phyloP scores from a whole-genome alignment of 2,329 filamentous ascomycete genomes.

The Zasmidium citrigriseum region DNA sequence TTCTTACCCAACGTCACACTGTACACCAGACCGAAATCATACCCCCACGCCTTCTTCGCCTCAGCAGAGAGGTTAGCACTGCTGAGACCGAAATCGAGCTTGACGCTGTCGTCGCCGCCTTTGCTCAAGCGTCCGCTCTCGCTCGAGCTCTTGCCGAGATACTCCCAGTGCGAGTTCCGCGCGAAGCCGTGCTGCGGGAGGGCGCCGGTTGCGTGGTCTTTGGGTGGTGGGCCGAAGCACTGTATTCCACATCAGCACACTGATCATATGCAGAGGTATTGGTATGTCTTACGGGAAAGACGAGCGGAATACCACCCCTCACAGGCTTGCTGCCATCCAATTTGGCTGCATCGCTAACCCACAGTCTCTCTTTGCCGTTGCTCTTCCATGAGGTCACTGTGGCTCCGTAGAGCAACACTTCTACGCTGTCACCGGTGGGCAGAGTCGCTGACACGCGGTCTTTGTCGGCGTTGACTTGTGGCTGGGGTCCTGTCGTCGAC shows the following conservation, averaged over 20 bases:
- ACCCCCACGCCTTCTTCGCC: slow-evolving; percentile 74
- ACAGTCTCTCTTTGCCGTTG: slow-evolving; percentile 51
- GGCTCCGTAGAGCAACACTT: slow-evolving; percentile 85
- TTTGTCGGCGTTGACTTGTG: slow-evolving; percentile 73
- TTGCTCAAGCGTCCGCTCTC: slow-evolving; percentile 52
- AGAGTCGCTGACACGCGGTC: slow-evolving; percentile 75
- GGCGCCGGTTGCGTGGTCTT: slow-evolving; percentile 72
- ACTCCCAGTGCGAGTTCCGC: slow-evolving; percentile 87
- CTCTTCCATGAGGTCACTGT: slow-evolving; percentile 94
- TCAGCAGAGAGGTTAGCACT: slow-evolving; percentile 69
- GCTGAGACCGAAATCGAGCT: slow-evolving; percentile 93
- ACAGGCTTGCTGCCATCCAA: slow-evolving; percentile 89
- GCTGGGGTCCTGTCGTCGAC: slow-evolving; percentile 65
- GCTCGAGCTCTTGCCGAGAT: slow-evolving; percentile 81
- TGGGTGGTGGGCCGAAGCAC: slow-evolving; percentile 78
- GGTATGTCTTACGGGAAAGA: slow-evolving; percentile 74
- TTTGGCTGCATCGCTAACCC: slow-evolving; percentile 53
- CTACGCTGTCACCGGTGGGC: slow-evolving; percentile 82
- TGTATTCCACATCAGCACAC: slow-evolving; percentile 36
- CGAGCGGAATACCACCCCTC: slow-evolving; percentile 85
- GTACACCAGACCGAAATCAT: slow-evolving; percentile 88
- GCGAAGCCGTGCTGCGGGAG: slow-evolving; percentile 96
- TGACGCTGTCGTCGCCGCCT: slow-evolving; percentile 67
- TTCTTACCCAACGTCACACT: slow-evolving; percentile 72
- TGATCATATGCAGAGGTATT: neutral